Base-by-base conservation (phyloP, 2,329 filamentous ascomycete genomes). In the Penicillium sp. region DNA sequence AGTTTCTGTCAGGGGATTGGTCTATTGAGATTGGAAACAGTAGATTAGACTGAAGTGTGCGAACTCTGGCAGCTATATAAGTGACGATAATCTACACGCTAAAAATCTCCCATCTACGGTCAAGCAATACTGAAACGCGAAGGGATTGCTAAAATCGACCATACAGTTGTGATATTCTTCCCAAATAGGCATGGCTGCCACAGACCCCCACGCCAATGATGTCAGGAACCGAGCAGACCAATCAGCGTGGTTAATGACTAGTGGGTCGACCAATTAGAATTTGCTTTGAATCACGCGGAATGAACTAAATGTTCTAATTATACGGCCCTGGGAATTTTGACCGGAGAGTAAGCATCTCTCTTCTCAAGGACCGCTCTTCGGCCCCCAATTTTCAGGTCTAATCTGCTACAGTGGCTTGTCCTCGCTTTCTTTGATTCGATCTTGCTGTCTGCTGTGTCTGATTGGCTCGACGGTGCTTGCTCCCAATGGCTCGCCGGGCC, bases 151-250 rank as follows among this genome's bases (percentile, higher is more conserved):
- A 40, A 55, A 38, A 57, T 39, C 43, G 42, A 50, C 55, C 44
- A 43, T 38, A 54, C 31, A 60, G 47, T 45, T 53, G 37, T 59
- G 53, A 52, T 34, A 45, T 55, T 53, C 34, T 60, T 55, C 52
- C 60, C 55, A 26, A 59, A 60, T 50, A 34, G 61, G 60, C 24
- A 57, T 60, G 31, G 63, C 53, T 53, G 26, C 34, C 39, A 29
- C 43, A 34, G 13, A 32, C 7, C 42, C 34, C 40, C 26, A 24
- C n/a, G 18, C 43, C 42, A 24, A 50, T 65, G 63, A 64, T 44
- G 58, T 65, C 63, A 65, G n/a, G 55, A 64, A 53, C 61, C 63
- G 63, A 65, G 51, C 63, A 1, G 52, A 22, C 63, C 60, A 64
- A 65, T 54, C 31, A 56, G 39, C 50, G 24, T 20, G 5, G 14